Evolutionary conservation across 2,329 filamentous ascomycete species (phyloP).

Genomic region (Colletotrichum eremochloae): DNA sequence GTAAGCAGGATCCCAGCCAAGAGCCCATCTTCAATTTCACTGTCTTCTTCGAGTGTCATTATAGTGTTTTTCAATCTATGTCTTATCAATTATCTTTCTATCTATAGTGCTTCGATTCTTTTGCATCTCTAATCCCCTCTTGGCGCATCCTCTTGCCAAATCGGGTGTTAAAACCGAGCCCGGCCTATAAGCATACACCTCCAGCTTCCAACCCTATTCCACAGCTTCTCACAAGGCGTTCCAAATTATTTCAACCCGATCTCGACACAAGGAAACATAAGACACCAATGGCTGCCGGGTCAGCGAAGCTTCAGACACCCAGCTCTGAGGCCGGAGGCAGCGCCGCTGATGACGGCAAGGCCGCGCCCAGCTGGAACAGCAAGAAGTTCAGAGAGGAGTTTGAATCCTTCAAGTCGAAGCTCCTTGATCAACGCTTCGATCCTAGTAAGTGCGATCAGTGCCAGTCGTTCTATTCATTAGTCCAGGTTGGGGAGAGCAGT

Average conservation of each 20-base stretch:
- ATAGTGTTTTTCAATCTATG: background rate
- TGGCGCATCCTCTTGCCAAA: background rate
- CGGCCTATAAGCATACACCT: background rate
- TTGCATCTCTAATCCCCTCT: background rate
- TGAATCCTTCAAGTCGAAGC: slow-evolving; percentile 53
- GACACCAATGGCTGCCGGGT: slow-evolving; percentile 28
- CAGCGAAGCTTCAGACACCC: slow-evolving; percentile 34
- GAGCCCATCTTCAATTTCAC: background rate
- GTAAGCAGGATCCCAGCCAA: background rate
- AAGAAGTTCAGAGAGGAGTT: slow-evolving; percentile 60
- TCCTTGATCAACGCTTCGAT: slow-evolving; percentile 62
- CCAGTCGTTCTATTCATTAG: background rate
- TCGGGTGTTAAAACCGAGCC: background rate
- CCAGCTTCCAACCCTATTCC: background rate
- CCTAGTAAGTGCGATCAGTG: slow-evolving; percentile 49
- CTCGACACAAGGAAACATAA: background rate
- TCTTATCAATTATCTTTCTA: background rate
- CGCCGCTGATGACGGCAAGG: slow-evolving; percentile 47
- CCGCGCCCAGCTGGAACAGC: slow-evolving; percentile 46
- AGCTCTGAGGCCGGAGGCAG: slow-evolving; percentile 34
- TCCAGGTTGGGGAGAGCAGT: background rate
- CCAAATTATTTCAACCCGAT: background rate
- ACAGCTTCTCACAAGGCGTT: background rate
- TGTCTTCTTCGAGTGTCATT: background rate
- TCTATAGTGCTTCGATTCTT: background rate